Evolutionary conservation across 192 early-diverging fungal species (phyloP).

Genomic region (Coemansia nantahalensis): DNA sequence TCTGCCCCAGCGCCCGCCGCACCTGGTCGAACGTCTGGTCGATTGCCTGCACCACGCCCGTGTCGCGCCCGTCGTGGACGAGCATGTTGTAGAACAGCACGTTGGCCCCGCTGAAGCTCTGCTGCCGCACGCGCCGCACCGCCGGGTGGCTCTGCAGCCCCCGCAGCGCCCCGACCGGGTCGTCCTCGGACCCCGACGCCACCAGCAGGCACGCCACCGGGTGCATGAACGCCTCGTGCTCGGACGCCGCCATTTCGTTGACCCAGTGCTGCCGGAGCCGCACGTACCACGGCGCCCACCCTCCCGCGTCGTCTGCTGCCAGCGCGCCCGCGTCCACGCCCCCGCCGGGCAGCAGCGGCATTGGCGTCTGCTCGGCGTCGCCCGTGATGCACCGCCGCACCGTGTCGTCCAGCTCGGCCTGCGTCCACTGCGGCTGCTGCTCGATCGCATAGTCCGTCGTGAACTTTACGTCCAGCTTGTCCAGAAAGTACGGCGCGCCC

Average conservation of each 20-base stretch:
- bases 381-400: slow-evolving; percentile 10
- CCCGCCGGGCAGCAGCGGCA: slow-evolving; percentile 14
- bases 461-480: slow-evolving; percentile 47
- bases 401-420: slow-evolving; percentile 26
- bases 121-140: slow-evolving; percentile 59
- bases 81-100: slow-evolving; percentile 81
- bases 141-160: slow-evolving; percentile 55
- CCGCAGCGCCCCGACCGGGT: slow-evolving; percentile 71
- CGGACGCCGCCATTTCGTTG: slow-evolving; percentile 62
- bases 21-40: slow-evolving; percentile 48
- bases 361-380: slow-evolving; percentile 2
- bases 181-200: slow-evolving; percentile 65
- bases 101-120: slow-evolving; percentile 74
- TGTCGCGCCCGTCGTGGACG: slow-evolving; percentile 71
- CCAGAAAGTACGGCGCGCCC: slow-evolving; percentile 49
- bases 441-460: slow-evolving; percentile 30
- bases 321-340: slow-evolving; percentile 17
- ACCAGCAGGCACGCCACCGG: slow-evolving; percentile 81
- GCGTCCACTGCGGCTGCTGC: slow-evolving; percentile 8
- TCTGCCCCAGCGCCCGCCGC: slow-evolving; percentile 47
- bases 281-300: slow-evolving; percentile 80
- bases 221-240: slow-evolving; percentile 94
- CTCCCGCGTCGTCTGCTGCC: slow-evolving; percentile 15
- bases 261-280: slow-evolving; percentile 62
- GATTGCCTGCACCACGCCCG: slow-evolving; percentile 30